Base-by-base conservation (phyloP, 2,329 filamentous ascomycete genomes). In the Chrysoporthe cubensis region DNA sequence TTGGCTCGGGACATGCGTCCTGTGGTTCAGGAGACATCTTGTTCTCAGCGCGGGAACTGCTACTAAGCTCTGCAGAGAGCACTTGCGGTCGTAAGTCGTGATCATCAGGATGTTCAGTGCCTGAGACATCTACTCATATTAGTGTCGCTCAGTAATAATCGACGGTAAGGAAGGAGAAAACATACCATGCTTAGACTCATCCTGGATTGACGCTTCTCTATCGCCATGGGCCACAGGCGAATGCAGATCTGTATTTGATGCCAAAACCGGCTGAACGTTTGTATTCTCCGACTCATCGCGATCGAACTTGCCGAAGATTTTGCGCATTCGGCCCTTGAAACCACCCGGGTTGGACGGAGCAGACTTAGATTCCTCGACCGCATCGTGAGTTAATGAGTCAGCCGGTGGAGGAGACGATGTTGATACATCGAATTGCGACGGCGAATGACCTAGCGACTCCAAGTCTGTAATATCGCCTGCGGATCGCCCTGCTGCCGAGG, bases 281-380 rank as follows among this genome's bases (percentile, higher is more conserved):
- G 9, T 21, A 11, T 48, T 44, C 16, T 34, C 62, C 5, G 42
- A 32, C 3, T 56, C 40, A 43, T 42, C 56, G 4, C 50, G 18
- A 14, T 26, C 48, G 3, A 26, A 7, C 21, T 69, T 69, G 56
- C 46, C 56, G 9, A 69, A 64, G 16, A 69, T 7, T 5, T 43
- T 64, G 40, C n/a, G 57, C 42, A 67, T 7, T 40, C 46, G 66
- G 43, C 40, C 32, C 21, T 62, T 69, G 32, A 69, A 18, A 21
- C 61, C 50, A 9, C 48, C 48, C 16, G n/a, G 3, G 13, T 40
- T 56, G 14, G 48, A 11, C 8, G 61, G 56, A 32, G 26, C 56
- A 5, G 48, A 48, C 61, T 69, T 61, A n/a, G 46, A 9, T 50
- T 63, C 57, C 40, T 61, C 60, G 3, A 54, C 40, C n/a, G 44